Base-by-base conservation (phyloP, 441 rosid genomes). In the Mallotus japonicus region DNA sequence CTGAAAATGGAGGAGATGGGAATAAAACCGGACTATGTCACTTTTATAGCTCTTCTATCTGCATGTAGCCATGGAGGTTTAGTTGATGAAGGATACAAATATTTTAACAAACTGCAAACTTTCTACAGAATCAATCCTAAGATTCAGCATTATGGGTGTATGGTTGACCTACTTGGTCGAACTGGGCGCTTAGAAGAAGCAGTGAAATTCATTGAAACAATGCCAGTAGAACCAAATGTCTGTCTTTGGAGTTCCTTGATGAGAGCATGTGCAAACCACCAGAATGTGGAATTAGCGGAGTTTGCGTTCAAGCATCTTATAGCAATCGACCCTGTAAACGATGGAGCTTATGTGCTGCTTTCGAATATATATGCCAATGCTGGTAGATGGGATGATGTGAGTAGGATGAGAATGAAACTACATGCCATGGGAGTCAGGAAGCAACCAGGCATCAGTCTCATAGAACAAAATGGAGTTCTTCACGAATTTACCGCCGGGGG, bases 11-110 rank as follows among this genome's bases (percentile, higher is more conserved):
- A 68, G 65, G 47, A 34, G 34, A 28, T 10, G 11, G 61, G 60
- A 14, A 40, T 62, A 54, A 55, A 58, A 69, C 80, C 77, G 63
- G 70, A 77, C 8, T 37, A 56, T 13, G 70, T 68, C 28, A 68
- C 77, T 44, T 77, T 77, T 40, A 37, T 72, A 32, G 80, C 63
- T 54, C 55, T 77, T 14, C 50, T 77, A 42, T 54, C 69, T 46
- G 80, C 77, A 15, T 73, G 74, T 40, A 73, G 77, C 51, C 80
- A 77, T 69, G 76, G 70, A 42, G 80, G 77, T n/a, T 49, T 73
- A 14, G 62, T 73, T 14, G 65, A 73, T 40, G 57, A 73, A 49
- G 77, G 77, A 8, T 61, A 20, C 58, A 19, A 55, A 1, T 67
- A 73, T 64, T 77, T 77, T 42, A 54, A 69, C 24, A 46, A 22